Conservation (phyloP, 345 rosid species). For the Noccaea bulbosa region DNA sequence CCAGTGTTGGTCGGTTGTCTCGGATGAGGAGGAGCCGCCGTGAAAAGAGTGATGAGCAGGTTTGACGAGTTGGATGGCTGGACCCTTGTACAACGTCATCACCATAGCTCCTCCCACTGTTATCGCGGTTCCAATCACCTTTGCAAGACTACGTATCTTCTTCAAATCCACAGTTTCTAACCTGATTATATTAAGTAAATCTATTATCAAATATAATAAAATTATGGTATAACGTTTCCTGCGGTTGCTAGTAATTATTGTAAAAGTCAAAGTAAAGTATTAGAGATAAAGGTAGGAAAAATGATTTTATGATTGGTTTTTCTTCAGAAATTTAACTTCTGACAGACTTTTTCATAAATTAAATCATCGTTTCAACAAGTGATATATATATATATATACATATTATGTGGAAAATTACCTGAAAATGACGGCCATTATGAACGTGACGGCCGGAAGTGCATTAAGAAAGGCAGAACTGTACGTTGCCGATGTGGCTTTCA, state of each 20-base stretch:
- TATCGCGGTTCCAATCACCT: constrained; percentile 71
- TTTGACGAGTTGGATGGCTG: constrained; percentile 56
- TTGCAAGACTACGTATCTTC: constrained; percentile 70
- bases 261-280: neutral
- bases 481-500: constrained; percentile 89
- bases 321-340: too few relatives aligned
- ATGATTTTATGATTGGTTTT: constrained; percentile 11
- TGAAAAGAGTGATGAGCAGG: constrained; percentile 48
- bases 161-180: constrained; percentile 66
- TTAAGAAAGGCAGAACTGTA: constrained; percentile 70
- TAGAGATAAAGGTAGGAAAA: neutral
- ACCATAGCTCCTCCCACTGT: constrained; percentile 89
- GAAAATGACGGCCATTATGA: constrained; percentile 84
- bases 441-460: constrained; percentile 86
- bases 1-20: constrained; percentile 58
- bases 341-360: too few relatives aligned
- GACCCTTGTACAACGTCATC: constrained; percentile 94
- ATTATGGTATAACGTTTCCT: neutral
- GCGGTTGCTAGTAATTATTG: neutral
- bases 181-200: constrained; percentile 43
- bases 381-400: too few relatives aligned
- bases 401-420: constrained; percentile 46
- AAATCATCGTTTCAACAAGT: too few relatives aligned
- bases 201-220: neutral
- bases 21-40: constrained; percentile 34